These are phyloP conservation scores for Cryptosporidium baileyi DNA, from an alignment of 169 alveolate species.

Conservation along the genomic window DNA sequence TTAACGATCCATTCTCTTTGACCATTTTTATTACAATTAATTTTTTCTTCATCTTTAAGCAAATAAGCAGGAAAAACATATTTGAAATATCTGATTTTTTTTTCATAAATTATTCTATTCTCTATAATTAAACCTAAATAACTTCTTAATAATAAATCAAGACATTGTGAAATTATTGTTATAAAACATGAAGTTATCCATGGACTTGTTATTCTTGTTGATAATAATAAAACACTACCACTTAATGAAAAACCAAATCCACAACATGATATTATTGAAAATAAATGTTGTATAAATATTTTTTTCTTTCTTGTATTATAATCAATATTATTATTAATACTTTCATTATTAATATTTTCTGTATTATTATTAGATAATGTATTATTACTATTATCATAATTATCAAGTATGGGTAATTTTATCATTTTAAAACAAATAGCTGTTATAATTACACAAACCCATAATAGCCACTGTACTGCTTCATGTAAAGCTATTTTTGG, in stretches of 20 bases:
- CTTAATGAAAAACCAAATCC: constrained; percentile 66
- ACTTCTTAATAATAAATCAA: constrained; percentile 46
- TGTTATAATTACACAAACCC: constrained; percentile 34
- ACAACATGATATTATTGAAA: constrained; percentile 54
- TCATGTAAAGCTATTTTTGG: constrained; percentile 62
- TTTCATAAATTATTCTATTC: background rate
- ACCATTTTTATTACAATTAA: constrained; percentile 42
- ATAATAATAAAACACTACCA: constrained; percentile 49
- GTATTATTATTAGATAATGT: background rate
- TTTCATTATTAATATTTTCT: background rate
- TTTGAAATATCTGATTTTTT: constrained; percentile 26
- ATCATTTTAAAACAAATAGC: background rate
- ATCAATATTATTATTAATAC: background rate
- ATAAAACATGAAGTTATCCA: constrained; percentile 62
- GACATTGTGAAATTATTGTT: constrained; percentile 49
- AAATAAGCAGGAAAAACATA: constrained; percentile 58
- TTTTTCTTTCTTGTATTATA: background rate
- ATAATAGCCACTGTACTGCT: constrained; percentile 40
- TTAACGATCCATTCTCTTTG: constrained; percentile 66
- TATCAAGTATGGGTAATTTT: constrained; percentile 9
- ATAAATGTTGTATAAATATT: constrained; percentile 24
- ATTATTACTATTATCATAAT: background rate
- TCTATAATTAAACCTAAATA: constrained; percentile 41
- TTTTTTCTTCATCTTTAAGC: constrained; percentile 52
- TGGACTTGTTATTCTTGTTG: constrained; percentile 67